Conservation (phyloP, 441 rosid genomes). For the Populus tomentosa region DNA sequence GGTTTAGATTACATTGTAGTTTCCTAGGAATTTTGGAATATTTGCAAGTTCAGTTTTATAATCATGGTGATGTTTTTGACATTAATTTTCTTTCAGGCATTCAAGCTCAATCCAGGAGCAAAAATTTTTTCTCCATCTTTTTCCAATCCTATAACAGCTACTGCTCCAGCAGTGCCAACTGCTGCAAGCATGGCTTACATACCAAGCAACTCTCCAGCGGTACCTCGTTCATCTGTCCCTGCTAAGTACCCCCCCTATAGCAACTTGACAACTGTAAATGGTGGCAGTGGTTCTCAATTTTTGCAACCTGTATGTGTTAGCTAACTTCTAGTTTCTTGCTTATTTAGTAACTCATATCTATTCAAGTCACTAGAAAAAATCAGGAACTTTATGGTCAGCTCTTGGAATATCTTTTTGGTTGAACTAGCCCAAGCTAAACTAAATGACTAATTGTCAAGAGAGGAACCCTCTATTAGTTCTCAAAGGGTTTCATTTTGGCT, state of each 20-base stretch:
- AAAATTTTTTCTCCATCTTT: slow-evolving; percentile 71
- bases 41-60: background rate
- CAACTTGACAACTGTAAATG: slow-evolving; percentile 44
- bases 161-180: slow-evolving; percentile 39
- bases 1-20: slow-evolving; percentile 4
- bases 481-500: slow-evolving; percentile 14
- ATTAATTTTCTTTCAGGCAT: slow-evolving; percentile 47
- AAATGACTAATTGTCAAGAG: background rate
- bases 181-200: slow-evolving; percentile 44
- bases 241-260: slow-evolving; percentile 52
- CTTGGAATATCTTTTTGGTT: background rate
- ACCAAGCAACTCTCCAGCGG: slow-evolving; percentile 44
- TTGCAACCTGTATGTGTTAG: slow-evolving; percentile 56
- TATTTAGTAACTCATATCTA: background rate
- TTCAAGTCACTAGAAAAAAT: background rate
- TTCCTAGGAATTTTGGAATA: slow-evolving; percentile 9
- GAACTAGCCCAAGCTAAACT: background rate
- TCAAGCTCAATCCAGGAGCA: slow-evolving; percentile 84
- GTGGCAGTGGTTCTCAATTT: slow-evolving; percentile 40
- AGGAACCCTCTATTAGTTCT: slow-evolving; percentile 6
- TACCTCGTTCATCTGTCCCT: slow-evolving; percentile 45
- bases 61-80: background rate
- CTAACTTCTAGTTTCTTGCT: slow-evolving; percentile 1
- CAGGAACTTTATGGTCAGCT: background rate
- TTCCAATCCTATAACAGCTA: slow-evolving; percentile 38